phyloP scores from a whole-genome alignment of 169 alveolate species.

The Eimeria maxima region DNA sequence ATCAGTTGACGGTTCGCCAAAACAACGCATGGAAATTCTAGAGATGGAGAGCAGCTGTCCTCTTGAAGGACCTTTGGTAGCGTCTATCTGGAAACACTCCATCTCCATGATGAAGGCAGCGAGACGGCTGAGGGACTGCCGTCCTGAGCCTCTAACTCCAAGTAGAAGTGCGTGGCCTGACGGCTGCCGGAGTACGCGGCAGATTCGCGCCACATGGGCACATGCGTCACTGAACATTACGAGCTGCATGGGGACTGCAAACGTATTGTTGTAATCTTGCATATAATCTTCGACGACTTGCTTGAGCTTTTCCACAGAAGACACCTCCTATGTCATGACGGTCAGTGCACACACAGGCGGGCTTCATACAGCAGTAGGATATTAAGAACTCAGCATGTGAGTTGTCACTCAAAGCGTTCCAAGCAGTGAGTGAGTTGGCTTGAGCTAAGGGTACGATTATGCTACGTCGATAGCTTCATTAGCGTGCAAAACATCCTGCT shows the following conservation, averaged over 20 bases:
- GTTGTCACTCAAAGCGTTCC: neutral
- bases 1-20: neutral
- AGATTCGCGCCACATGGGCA: slow-evolving; percentile 96
- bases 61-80: slow-evolving; percentile 93
- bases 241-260: slow-evolving; percentile 91
- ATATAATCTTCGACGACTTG: slow-evolving; percentile 88
- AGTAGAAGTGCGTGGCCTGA: slow-evolving; percentile 97
- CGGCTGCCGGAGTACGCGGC: slow-evolving; percentile 96
- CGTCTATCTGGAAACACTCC: slow-evolving; percentile 93
- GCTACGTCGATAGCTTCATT: neutral
- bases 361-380: neutral
- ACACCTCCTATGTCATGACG: slow-evolving; percentile 96
- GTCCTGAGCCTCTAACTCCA: slow-evolving; percentile 99
- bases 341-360: slow-evolving; percentile 56
- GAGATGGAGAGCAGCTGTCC: slow-evolving; percentile 88
- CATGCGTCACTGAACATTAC: slow-evolving; percentile 96
- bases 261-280: slow-evolving; percentile 91
- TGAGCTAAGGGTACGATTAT: neutral
- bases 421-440: neutral
- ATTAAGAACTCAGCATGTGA: neutral
- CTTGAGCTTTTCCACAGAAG: slow-evolving; percentile 87
- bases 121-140: slow-evolving; percentile 97
- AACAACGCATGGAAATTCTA: slow-evolving; percentile 71
- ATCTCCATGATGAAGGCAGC: slow-evolving; percentile 96
- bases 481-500: neutral